Evolutionary conservation across 306 rosid species (phyloP).

Genomic region (Quercus gilva): DNA sequence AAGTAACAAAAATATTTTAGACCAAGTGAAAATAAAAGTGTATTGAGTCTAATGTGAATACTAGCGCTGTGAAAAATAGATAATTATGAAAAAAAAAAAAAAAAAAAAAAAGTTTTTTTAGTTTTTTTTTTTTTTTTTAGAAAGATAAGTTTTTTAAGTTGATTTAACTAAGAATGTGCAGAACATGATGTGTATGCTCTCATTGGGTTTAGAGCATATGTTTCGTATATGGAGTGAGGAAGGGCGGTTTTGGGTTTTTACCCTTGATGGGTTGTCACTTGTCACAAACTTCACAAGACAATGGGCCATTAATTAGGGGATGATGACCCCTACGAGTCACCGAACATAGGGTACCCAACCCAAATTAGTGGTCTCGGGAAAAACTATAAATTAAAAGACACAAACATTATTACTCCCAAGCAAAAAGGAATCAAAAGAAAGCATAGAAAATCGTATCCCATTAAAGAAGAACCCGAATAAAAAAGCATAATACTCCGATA

Average conservation of each 20-base stretch:
- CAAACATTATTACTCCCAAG: conserved; percentile 1
- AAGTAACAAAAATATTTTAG: too few species aligned
- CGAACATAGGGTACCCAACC: conserved; percentile 13
- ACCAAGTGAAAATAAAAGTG: too few species aligned
- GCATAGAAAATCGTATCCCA: conserved; percentile 22
- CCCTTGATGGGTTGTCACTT: neutral
- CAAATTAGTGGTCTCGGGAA: conserved; percentile 11
- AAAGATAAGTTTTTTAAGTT: too few species aligned
- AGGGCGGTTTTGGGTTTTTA: neutral
- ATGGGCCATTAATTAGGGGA: neutral
- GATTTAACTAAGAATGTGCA: too few species aligned
- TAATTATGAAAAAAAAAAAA: too few species aligned
- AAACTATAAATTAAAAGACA: neutral
- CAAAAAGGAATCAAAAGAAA: conserved; percentile 25
- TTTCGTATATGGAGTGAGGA: too few species aligned
- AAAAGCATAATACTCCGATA: neutral
- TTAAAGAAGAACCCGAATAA: conserved; percentile 15
- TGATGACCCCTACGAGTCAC: neutral
- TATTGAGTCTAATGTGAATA: too few species aligned
- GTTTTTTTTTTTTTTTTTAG: too few species aligned
- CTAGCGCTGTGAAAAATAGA: too few species aligned
- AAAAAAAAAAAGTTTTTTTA: too few species aligned
- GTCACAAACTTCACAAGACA: neutral
- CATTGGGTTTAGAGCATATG: too few species aligned
- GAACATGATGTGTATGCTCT: too few species aligned